A percentile compares a stretch with the other conserved stretches of the same genome.
These are phyloP conservation scores for Neopestalotiopsis clavispora DNA, from an alignment of 2,329 filamentous ascomycete genomes.

Conservation along the genomic window DNA sequence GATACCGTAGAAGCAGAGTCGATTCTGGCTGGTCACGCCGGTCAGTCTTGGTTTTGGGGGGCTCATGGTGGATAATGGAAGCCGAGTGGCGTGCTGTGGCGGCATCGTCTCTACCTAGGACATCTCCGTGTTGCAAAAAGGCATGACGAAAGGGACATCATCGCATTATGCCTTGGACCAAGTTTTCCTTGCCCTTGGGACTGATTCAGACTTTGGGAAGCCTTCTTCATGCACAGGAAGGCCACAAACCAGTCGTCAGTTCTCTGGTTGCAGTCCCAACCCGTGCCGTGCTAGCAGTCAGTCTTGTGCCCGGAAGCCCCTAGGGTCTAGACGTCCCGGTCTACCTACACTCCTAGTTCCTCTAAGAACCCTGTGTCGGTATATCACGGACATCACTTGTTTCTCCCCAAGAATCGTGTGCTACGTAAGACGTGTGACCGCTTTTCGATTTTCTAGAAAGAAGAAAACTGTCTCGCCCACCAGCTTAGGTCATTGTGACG, in stretches of 20 bases:
- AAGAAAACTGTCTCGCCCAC: not conserved
- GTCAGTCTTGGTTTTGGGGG: not conserved
- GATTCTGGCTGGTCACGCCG: not conserved
- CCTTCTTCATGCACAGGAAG: not conserved
- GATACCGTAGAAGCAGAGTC: not conserved
- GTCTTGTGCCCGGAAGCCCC: not conserved
- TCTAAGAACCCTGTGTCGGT: not conserved
- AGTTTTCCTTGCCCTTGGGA: not conserved
- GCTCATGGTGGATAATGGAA: not conserved
- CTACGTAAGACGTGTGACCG: not conserved
- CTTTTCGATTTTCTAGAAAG: not conserved
- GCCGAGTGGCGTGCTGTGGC: not conserved
- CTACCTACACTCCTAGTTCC: not conserved
- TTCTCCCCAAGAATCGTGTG: not conserved
- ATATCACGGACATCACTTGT: constrained; percentile 11
- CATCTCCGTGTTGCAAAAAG: not conserved
- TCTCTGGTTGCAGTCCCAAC: not conserved
- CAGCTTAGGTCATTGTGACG: not conserved
- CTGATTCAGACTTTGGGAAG: not conserved
- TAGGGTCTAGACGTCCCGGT: not conserved
- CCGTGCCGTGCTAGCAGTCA: not conserved
- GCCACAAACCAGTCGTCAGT: not conserved
- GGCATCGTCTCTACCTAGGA: not conserved
- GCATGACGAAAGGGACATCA: not conserved
- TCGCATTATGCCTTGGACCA: not conserved